A percentile compares a stretch with the other conserved stretches of the same genome.
These are phyloP conservation scores for Aristolochia californica DNA, from an alignment of 164 flowering plant genomes.

Conservation along the genomic window DNA sequence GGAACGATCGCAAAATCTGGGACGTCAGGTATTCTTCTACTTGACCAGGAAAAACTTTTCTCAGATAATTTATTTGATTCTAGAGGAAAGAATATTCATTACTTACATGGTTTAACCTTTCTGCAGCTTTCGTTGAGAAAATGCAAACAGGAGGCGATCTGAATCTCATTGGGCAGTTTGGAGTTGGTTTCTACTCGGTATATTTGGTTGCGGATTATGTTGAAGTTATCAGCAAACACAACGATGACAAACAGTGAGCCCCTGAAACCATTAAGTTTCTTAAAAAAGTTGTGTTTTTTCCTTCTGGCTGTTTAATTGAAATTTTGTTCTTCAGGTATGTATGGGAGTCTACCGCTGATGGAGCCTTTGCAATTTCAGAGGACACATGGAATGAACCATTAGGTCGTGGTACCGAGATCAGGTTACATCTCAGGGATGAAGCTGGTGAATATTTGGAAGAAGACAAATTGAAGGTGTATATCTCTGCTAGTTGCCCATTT, in stretches of 20 bases:
- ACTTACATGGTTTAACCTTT: not conserved
- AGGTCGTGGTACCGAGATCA: conserved; percentile 97
- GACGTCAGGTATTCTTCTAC: conserved; percentile 60
- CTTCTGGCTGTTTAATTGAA: conserved; percentile 1
- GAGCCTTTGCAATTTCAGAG: conserved; percentile 90
- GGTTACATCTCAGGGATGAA: conserved; percentile 82
- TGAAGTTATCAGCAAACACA: conserved; percentile 94
- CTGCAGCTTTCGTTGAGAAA: conserved; percentile 90
- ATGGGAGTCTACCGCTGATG: conserved; percentile 99
- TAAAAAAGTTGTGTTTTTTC: too few relatives aligned
- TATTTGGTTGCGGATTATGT: conserved; percentile 96
- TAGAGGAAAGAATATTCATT: too few relatives aligned
- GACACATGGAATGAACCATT: conserved; percentile 90
- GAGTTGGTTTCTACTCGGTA: conserved; percentile 97
- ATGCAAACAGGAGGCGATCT: conserved; percentile 94
- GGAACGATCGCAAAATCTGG: conserved; percentile 99
- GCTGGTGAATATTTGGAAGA: conserved; percentile 94
- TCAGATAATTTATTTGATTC: too few relatives aligned
- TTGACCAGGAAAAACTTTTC: not conserved
- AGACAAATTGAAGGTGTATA: conserved; percentile 62
- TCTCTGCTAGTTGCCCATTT: not conserved
- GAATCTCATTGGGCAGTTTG: conserved; percentile 96
- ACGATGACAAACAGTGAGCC: conserved; percentile 92
- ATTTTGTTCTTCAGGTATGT: conserved; percentile 48
- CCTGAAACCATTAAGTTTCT: not conserved